phyloP scores from a whole-genome alignment of 2,329 filamentous ascomycete species.

The Fonsecaea monophora region DNA sequence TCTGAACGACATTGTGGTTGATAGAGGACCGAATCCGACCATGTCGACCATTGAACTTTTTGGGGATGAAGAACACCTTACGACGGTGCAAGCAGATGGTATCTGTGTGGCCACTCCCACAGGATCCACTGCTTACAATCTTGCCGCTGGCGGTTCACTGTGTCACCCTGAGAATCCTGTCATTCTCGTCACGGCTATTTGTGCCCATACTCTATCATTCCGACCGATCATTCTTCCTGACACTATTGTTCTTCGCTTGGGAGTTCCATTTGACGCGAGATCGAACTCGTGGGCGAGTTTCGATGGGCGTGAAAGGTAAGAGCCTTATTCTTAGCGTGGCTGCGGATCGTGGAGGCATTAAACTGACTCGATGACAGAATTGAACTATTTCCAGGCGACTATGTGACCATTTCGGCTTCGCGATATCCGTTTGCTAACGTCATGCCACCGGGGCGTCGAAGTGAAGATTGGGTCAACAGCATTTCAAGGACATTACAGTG shows the following conservation, averaged over 20 bases:
- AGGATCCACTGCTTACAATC: conserved; percentile 92
- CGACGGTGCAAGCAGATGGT: conserved; percentile 89
- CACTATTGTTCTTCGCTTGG: conserved; percentile 89
- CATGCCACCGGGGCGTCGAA: conserved; percentile 51
- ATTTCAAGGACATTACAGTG: conserved; percentile 60
- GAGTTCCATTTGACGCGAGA: conserved; percentile 91
- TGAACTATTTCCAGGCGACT: conserved; percentile 58
- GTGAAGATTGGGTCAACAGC: conserved; percentile 59
- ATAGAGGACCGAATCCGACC: conserved; percentile 90
- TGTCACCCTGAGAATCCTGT: conserved; percentile 97
- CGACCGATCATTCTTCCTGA: conserved; percentile 95
- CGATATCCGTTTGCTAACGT: conserved; percentile 61
- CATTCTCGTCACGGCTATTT: conserved; percentile 92
- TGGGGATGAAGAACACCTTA: conserved; percentile 94
- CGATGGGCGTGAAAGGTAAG: conserved; percentile 81
- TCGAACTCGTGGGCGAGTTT: conserved; percentile 97
- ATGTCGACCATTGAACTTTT: conserved; percentile 94
- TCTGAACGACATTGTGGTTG: conserved; percentile 94
- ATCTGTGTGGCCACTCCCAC: conserved; percentile 94
- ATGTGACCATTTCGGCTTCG: conserved; percentile 60
- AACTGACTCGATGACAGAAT: conserved; percentile 45
- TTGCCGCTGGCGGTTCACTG: conserved; percentile 91
- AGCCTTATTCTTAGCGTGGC: background rate
- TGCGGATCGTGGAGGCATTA: background rate
- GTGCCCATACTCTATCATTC: conserved; percentile 93